These are phyloP conservation scores for Claviceps humidiphila DNA, from an alignment of 2,329 filamentous ascomycete species.

Conservation along the genomic window DNA sequence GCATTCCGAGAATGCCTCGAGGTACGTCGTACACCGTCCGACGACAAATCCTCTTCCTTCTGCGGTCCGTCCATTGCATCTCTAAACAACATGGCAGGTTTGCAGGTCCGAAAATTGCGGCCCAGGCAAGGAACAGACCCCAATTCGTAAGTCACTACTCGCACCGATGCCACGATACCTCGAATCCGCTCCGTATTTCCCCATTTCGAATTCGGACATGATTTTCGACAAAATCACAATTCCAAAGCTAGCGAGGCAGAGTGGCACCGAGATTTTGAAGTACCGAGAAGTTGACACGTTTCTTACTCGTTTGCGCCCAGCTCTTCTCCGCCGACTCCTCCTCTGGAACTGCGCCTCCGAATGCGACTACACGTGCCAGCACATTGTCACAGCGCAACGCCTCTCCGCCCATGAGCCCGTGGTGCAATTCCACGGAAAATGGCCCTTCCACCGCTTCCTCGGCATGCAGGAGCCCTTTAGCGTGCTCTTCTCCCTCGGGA, in stretches of 20 bases:
- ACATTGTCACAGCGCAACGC: conserved; percentile 68
- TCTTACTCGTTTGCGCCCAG: conserved; percentile 28
- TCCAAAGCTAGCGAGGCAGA: too few relatives aligned
- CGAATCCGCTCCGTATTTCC: too few relatives aligned
- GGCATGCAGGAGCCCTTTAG: conserved; percentile 93
- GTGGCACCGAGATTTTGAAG: too few relatives aligned
- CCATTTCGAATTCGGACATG: too few relatives aligned
- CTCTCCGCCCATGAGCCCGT: conserved; percentile 52
- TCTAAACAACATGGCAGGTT: conserved; percentile 36
- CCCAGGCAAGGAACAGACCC: conserved; percentile 40
- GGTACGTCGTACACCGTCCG: conserved; percentile 31
- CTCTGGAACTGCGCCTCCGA: conserved; percentile 86
- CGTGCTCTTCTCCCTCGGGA: conserved; percentile 85
- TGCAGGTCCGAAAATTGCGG: conserved; percentile 73
- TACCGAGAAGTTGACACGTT: background rate
- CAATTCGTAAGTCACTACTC: conserved; percentile 49
- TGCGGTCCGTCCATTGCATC: background rate
- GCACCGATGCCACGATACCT: too few relatives aligned
- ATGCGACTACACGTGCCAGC: conserved; percentile 97
- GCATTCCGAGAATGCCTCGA: conserved; percentile 80
- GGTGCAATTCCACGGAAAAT: conserved; percentile 96
- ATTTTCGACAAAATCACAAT: too few relatives aligned
- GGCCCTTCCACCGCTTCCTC: conserved; percentile 83
- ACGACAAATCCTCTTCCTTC: background rate
- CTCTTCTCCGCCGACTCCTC: conserved; percentile 71